Conservation (phyloP, 257 asterid species). For the Fraxinus quadrangulata region DNA sequence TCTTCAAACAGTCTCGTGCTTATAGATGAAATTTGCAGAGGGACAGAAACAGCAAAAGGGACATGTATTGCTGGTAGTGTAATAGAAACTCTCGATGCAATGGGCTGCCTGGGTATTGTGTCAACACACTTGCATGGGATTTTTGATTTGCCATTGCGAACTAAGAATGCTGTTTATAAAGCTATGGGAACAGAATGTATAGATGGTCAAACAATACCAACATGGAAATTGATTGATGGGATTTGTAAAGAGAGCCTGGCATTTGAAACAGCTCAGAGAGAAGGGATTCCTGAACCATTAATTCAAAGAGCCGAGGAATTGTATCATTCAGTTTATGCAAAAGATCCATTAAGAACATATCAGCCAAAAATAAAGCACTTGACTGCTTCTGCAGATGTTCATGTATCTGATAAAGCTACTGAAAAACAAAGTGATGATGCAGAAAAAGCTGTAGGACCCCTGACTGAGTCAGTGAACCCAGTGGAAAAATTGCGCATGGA, state of each 20-base stretch:
- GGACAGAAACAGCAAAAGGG: slow-evolving; percentile 98
- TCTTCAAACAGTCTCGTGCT: slow-evolving; percentile 90
- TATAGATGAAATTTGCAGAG: slow-evolving; percentile 93
- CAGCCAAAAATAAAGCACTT: slow-evolving; percentile 24
- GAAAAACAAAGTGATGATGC: slow-evolving; percentile 24
- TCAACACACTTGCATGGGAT: slow-evolving; percentile 97
- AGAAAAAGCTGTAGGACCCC: slow-evolving; percentile 27
- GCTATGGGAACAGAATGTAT: slow-evolving; percentile 80
- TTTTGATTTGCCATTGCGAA: slow-evolving; percentile 69
- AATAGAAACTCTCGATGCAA: slow-evolving; percentile 73
- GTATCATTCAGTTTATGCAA: slow-evolving; percentile 56
- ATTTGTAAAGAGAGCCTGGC: slow-evolving; percentile 95
- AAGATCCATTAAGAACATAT: slow-evolving; percentile 27
- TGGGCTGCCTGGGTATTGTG: slow-evolving; percentile 75
- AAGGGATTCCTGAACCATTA: slow-evolving; percentile 72
- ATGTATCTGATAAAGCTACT: slow-evolving; percentile 21
- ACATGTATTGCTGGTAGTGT: slow-evolving; percentile 95
- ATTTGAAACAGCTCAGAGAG: slow-evolving; percentile 90
- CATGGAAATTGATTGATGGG: slow-evolving; percentile 86
- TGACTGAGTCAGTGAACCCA: slow-evolving; percentile 26
- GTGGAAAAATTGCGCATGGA: slow-evolving; percentile 41
- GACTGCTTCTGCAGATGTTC: slow-evolving; percentile 20
- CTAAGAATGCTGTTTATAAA: slow-evolving; percentile 54
- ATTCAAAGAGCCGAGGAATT: slow-evolving; percentile 79
- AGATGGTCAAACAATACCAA: slow-evolving; percentile 67